Evolutionary conservation across 2,329 filamentous ascomycete genomes (phyloP).

Genomic region (Escovopsis sp.): DNA sequence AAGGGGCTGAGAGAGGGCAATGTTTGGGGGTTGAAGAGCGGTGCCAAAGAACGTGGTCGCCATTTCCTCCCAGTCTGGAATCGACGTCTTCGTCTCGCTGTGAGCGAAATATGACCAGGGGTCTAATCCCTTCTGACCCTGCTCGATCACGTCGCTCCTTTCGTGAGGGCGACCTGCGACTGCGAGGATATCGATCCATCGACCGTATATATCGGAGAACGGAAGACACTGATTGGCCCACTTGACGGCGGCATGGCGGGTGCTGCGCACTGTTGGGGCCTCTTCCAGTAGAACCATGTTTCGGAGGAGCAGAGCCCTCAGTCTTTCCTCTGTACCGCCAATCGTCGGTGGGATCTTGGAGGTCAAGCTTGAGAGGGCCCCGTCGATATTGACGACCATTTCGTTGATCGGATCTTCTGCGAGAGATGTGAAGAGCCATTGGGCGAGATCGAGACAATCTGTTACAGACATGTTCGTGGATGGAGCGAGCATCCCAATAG

Average conservation of each 20-base stretch:
- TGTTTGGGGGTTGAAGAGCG: slow-evolving; percentile 15
- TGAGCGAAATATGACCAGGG: slow-evolving; percentile 39
- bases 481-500: slow-evolving; percentile 67
- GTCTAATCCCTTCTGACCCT: slow-evolving; percentile 78
- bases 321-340: slow-evolving; percentile 15
- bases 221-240: slow-evolving; percentile 82
- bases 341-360: slow-evolving; percentile 25
- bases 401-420: slow-evolving; percentile 63
- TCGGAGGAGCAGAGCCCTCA: slow-evolving; percentile 45
- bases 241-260: slow-evolving; percentile 68
- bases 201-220: slow-evolving; percentile 61
- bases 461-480: slow-evolving; percentile 42
- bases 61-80: slow-evolving; percentile 40
- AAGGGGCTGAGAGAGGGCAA: slow-evolving; percentile 13
- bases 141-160: slow-evolving; percentile 72
- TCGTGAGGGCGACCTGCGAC: slow-evolving; percentile 51
- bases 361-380: slow-evolving; percentile 64
- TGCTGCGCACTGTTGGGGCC: slow-evolving; percentile 48
- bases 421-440: slow-evolving; percentile 74
- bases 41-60: slow-evolving; percentile 33
- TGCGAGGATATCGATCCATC: slow-evolving; percentile 83
- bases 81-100: slow-evolving; percentile 22
- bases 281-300: slow-evolving; percentile 47
- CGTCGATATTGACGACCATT: slow-evolving; percentile 77
- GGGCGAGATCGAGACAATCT: slow-evolving; percentile 38